Percentiles rank a stretch among this genome's conserved stretches.
These are phyloP conservation scores for Melanogaster broomeanus DNA, from an alignment of 768 basidiomycete genomes.

Conservation along the genomic window DNA sequence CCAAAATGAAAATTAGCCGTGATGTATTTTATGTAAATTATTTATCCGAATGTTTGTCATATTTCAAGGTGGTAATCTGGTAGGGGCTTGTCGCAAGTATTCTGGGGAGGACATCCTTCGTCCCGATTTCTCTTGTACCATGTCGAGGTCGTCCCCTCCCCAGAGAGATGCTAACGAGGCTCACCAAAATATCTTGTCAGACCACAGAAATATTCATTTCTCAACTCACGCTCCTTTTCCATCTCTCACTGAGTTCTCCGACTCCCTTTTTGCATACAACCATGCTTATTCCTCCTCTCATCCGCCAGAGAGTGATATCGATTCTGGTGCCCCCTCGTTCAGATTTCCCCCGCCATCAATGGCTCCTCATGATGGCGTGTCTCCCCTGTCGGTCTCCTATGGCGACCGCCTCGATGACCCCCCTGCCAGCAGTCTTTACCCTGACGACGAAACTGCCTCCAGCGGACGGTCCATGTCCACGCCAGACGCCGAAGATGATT, in stretches of 20 bases:
- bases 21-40: slow-evolving; percentile 26
- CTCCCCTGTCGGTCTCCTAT: slow-evolving; percentile 29
- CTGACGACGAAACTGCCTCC: slow-evolving; percentile 50
- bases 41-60: neutral
- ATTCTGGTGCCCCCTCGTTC: slow-evolving; percentile 28
- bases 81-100: neutral
- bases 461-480: slow-evolving; percentile 30
- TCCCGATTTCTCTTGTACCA: slow-evolving; percentile 24
- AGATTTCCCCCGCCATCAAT: slow-evolving; percentile 20
- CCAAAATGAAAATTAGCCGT: neutral
- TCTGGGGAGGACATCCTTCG: neutral
- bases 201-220: slow-evolving; percentile 51
- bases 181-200: slow-evolving; percentile 52
- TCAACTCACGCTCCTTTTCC: slow-evolving; percentile 45
- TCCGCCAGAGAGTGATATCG: slow-evolving; percentile 33
- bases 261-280: slow-evolving; percentile 73
- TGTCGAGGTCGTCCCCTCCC: slow-evolving; percentile 44
- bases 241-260: slow-evolving; percentile 57
- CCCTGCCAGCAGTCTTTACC: slow-evolving; percentile 54
- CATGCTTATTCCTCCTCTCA: slow-evolving; percentile 58
- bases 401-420: slow-evolving; percentile 47
- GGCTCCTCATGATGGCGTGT: slow-evolving; percentile 19
- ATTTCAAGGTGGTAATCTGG: neutral
- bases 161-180: slow-evolving; percentile 43
- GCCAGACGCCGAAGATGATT: slow-evolving; percentile 35